These are phyloP conservation scores for Gracilariopsis chorda DNA, from an alignment of 23 red algal species.

Conservation along the genomic window DNA sequence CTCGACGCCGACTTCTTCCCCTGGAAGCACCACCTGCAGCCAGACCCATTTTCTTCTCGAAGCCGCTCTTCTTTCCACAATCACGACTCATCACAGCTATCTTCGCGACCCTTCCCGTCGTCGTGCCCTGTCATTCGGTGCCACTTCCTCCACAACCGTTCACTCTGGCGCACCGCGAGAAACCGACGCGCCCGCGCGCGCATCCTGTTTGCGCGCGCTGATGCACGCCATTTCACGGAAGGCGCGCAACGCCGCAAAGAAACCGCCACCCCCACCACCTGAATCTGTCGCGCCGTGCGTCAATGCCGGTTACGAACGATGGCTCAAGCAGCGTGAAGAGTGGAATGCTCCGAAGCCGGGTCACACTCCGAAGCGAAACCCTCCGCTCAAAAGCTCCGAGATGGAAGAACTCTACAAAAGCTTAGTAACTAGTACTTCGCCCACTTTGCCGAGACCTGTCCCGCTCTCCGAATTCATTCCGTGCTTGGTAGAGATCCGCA, in stretches of 20 bases:
- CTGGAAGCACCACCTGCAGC: no score
- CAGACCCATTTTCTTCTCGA: no score
- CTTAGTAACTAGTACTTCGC: neutral
- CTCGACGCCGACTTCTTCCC: no score
- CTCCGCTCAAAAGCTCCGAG: neutral
- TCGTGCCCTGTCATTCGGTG: neutral
- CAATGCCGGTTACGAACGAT: constrained; percentile 1
- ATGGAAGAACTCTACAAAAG: neutral
- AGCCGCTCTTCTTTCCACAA: no score
- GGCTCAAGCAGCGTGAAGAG: constrained; percentile 22
- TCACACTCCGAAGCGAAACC: neutral
- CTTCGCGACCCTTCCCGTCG: neutral
- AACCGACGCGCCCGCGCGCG: neutral
- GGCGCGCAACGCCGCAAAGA: neutral
- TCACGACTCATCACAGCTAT: constrained; percentile 1
- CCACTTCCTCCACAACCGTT: neutral
- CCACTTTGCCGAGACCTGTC: constrained; percentile 24
- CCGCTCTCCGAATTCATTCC: constrained; percentile 36
- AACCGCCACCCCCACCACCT: neutral
- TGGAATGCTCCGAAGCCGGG: neutral
- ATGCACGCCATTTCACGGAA: constrained; percentile 9
- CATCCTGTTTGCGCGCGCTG: neutral
- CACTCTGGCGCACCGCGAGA: neutral
- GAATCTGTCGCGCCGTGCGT: neutral
- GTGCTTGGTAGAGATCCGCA: constrained; percentile 25